A percentile compares a stretch with the other conserved stretches of the same genome.
Conservation (phyloP, 176 grass and related monocot species). For the Urochloa ruziziensis region DNA sequence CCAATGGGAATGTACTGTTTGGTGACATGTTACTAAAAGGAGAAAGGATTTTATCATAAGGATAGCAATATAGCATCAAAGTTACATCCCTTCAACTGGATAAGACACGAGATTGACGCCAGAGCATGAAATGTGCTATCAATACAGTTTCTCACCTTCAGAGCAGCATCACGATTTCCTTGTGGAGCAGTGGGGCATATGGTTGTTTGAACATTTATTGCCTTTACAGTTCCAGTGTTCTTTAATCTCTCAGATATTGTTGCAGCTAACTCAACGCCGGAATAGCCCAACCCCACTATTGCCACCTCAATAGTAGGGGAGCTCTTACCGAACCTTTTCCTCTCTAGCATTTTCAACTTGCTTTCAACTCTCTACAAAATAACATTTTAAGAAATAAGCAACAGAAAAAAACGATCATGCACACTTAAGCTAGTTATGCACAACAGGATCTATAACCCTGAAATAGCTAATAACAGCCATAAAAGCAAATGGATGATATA, state of each 20-base stretch:
- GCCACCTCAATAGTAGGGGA: constrained; percentile 64
- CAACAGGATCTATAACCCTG: neutral
- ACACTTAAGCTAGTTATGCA: neutral
- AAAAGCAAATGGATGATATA: neutral
- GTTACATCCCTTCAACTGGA: neutral
- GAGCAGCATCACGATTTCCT: constrained; percentile 84
- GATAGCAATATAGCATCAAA: constrained; percentile 3
- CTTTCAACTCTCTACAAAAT: constrained; percentile 76
- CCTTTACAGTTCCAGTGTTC: constrained; percentile 77
- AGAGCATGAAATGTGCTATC: neutral
- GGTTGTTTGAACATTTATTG: constrained; percentile 83
- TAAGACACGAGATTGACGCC: neutral
- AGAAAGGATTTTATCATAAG: constrained; percentile 5
- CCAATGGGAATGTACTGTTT: neutral
- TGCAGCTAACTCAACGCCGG: constrained; percentile 91
- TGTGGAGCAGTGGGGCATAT: constrained; percentile 82
- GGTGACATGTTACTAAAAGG: neutral
- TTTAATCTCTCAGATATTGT: constrained; percentile 94
- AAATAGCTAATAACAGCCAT: constrained; percentile 4
- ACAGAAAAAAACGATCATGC: neutral
- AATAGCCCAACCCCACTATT: constrained; percentile 92
- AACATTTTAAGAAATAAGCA: neutral
- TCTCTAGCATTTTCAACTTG: constrained; percentile 78
- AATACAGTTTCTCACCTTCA: constrained; percentile 63
- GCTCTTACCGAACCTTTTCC: constrained; percentile 64